phyloP scores from a whole-genome alignment of 2,329 filamentous ascomycete species.

The Ophiocordyceps camponoti-floridani region DNA sequence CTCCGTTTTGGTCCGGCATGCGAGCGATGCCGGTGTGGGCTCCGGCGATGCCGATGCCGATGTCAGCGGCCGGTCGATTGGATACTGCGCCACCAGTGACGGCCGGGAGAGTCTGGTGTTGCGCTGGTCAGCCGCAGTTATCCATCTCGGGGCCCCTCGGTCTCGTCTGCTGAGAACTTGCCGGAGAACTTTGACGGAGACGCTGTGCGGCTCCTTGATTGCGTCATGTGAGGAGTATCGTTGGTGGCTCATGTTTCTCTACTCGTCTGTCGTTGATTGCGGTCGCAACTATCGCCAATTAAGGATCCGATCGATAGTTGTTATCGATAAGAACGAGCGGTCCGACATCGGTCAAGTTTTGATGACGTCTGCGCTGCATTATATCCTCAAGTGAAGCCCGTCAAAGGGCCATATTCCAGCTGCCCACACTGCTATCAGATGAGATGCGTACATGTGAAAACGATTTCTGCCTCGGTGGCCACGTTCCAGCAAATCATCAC shows the following conservation, averaged over 20 bases:
- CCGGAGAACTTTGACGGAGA: constrained; percentile 63
- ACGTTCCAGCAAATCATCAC: too few relatives aligned
- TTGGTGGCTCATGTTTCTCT: constrained; percentile 34
- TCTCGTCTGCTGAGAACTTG: constrained; percentile 13
- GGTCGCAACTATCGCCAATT: neutral
- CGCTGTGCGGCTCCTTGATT: constrained; percentile 58
- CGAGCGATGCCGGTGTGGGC: constrained; percentile 48
- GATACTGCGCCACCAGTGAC: constrained; percentile 53
- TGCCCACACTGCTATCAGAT: too few relatives aligned
- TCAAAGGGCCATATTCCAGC: too few relatives aligned
- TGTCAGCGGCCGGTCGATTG: constrained; percentile 30
- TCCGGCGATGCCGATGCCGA: constrained; percentile 22
- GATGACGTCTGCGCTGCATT: too few relatives aligned
- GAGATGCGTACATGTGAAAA: too few relatives aligned
- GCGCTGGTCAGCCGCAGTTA: neutral
- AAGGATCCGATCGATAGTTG: too few relatives aligned
- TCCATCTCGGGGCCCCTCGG: too few relatives aligned
- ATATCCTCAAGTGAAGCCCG: too few relatives aligned
- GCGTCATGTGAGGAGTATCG: constrained; percentile 37
- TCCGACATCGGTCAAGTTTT: too few relatives aligned
- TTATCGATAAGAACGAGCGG: neutral
- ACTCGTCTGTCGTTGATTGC: neutral
- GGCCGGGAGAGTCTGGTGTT: constrained; percentile 60
- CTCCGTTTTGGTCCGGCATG: constrained; percentile 34
- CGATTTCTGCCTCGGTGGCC: too few relatives aligned